These are phyloP conservation scores for Fusarium sp. DNA, from an alignment of 2,329 filamentous ascomycete species.

Conservation along the genomic window DNA sequence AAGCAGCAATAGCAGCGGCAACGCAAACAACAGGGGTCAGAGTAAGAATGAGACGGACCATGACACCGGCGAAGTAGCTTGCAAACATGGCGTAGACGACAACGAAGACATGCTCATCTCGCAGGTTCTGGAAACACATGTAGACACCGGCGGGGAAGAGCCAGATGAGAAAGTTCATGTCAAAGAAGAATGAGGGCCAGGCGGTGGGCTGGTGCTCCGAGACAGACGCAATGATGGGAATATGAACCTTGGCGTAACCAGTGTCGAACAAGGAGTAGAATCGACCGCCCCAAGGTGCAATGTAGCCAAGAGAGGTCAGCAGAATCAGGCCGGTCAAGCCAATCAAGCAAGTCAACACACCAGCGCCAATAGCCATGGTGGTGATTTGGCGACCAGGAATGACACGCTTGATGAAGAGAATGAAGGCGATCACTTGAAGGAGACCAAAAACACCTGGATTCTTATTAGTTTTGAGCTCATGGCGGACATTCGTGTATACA, in stretches of 20 bases:
- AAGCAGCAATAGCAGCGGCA: conserved; percentile 88
- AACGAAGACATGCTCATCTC: conserved; percentile 97
- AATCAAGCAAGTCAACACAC: conserved; percentile 79
- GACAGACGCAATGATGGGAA: conserved; percentile 99
- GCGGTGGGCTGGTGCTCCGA: conserved; percentile 99
- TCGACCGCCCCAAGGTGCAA: conserved; percentile 96
- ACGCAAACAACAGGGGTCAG: conserved; percentile 97
- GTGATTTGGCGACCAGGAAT: conserved; percentile 95
- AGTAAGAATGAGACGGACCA: conserved; percentile 99
- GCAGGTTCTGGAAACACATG: conserved; percentile 93
- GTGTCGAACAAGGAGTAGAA: conserved; percentile 99
- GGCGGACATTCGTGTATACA: conserved; percentile 2
- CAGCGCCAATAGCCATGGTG: conserved; percentile 82
- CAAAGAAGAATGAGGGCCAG: conserved; percentile 99
- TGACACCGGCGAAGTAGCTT: conserved; percentile 98
- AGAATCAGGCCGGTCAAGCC: conserved; percentile 81
- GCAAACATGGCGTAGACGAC: conserved; percentile 97
- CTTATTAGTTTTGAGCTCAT: conserved; percentile 14
- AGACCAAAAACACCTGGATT: conserved; percentile 88
- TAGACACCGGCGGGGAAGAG: conserved; percentile 98
- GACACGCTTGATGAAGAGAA: conserved; percentile 89
- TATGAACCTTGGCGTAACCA: conserved; percentile 98
- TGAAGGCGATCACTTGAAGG: conserved; percentile 90
- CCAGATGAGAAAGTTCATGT: conserved; percentile 98
- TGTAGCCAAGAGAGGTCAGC: conserved; percentile 89